These are phyloP conservation scores for Cercophora newfieldiana DNA, from an alignment of 495 filamentous ascomycete genomes.

Conservation along the genomic window DNA sequence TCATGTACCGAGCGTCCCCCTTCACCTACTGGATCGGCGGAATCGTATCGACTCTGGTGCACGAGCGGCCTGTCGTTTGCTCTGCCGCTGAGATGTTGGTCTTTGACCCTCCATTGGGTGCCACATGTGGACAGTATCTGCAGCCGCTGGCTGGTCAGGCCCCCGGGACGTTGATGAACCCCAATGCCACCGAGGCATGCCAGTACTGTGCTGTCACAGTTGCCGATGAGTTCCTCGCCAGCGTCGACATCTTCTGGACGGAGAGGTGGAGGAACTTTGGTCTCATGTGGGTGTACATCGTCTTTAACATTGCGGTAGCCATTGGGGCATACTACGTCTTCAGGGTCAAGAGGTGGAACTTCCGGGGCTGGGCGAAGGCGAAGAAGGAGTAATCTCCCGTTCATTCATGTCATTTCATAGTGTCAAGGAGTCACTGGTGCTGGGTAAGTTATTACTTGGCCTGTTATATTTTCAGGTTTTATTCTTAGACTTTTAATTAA, in stretches of 20 bases:
- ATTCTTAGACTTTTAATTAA: too few species aligned
- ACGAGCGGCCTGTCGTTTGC: constrained; percentile 53
- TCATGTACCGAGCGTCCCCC: constrained; percentile 69
- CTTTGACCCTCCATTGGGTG: constrained; percentile 49
- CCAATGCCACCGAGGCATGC: constrained; percentile 41
- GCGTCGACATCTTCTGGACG: constrained; percentile 47
- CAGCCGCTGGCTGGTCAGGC: constrained; percentile 12
- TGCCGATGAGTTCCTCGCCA: constrained; percentile 50
- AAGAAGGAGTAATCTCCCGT: constrained; percentile 8
- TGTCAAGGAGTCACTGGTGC: too few species aligned
- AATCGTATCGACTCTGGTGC: constrained; percentile 55
- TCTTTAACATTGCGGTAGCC: constrained; percentile 52
- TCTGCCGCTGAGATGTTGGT: constrained; percentile 52
- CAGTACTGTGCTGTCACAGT: constrained; percentile 47
- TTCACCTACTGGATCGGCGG: constrained; percentile 63
- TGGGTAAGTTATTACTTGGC: too few species aligned
- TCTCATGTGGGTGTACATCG: constrained; percentile 55
- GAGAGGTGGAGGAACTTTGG: constrained; percentile 58
- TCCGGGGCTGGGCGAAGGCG: neutral
- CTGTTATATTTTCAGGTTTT: too few species aligned
- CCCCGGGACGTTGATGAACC: constrained; percentile 48
- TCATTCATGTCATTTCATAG: neutral
- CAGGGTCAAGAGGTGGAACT: constrained; percentile 37
- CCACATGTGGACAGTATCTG: constrained; percentile 34
- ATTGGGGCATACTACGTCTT: constrained; percentile 56